A percentile compares a stretch with the other conserved stretches of the same genome.
These are phyloP conservation scores for Globisporangium viniferum DNA, from an alignment of 352 stramenopile genomes.

Conservation along the genomic window DNA sequence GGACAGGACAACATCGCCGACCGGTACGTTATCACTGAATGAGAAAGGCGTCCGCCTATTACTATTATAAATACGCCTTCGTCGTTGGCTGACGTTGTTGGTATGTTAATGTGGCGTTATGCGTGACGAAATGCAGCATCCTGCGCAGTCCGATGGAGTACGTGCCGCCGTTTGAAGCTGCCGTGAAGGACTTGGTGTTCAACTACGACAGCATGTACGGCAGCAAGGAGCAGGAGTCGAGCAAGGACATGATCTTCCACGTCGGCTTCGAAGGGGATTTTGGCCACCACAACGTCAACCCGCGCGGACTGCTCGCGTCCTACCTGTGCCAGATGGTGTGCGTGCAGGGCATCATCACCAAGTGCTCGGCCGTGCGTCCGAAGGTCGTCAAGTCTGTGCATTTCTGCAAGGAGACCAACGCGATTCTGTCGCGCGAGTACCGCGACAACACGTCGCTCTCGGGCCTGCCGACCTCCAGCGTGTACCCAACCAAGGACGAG, in stretches of 20 bases:
- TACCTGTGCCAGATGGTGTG: conserved; percentile 95
- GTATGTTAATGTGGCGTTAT: neutral
- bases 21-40: conserved; percentile 12
- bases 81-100: neutral
- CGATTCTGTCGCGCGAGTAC: conserved; percentile 93
- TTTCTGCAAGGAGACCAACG: conserved; percentile 96
- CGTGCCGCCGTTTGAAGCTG: conserved; percentile 80
- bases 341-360: conserved; percentile 99
- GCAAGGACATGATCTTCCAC: conserved; percentile 80
- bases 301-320: conserved; percentile 88
- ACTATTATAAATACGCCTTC: neutral
- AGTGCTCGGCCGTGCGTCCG: conserved; percentile 95
- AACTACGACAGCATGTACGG: conserved; percentile 80
- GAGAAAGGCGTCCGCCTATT: neutral
- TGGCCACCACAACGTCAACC: conserved; percentile 90
- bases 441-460: conserved; percentile 96
- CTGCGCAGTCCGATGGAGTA: conserved; percentile 83
- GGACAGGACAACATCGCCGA: conserved; percentile 77
- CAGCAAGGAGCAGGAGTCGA: conserved; percentile 66
- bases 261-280: conserved; percentile 94
- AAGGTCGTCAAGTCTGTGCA: conserved; percentile 98
- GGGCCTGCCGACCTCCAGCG: conserved; percentile 79
- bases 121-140: conserved; percentile 22
- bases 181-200: conserved; percentile 77
- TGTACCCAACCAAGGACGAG: conserved; percentile 96